Base-by-base conservation (phyloP, 257 asterid genomes). In the Verbascum thapsus region DNA sequence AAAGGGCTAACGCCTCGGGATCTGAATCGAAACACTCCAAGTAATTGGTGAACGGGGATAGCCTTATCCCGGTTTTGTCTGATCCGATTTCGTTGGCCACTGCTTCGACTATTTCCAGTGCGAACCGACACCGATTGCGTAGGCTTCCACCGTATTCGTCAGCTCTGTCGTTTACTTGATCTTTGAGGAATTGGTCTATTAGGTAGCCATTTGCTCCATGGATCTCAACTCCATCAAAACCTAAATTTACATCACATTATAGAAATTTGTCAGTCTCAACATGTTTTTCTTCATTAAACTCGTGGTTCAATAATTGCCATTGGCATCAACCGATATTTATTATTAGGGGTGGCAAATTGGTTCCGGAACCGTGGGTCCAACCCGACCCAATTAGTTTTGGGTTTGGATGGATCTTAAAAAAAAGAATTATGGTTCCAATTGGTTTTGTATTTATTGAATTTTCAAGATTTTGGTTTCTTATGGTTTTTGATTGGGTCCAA, bases 201-300 rank as follows among this genome's bases (percentile, higher is more conserved):
- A 65, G 17, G 63, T 53, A 65, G 16, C 71, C 71, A 2, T 65
- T 53, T 26, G 63, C 71, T 10, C 55, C 71, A 5, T 65, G 61
- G 37, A 65, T 53, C 18, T 65, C 71, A 16, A 65, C 63, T 32
- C 71, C 71, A 30, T 65, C 71, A 53, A 65, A 65, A 41, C 71
- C 71, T 64, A 32, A 26, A 26, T 1, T 26, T 26, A 2, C 32
- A 26, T 26, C 32, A 26, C 32, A 26, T 26, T 2, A 1, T 5
- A 26, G 2, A 5, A 26, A 26, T 26, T 5, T 5, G 2, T 26
- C 32, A 26, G 5, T 26, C 32, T 26, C 5, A 5, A 26, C 2
- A 2, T 26, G 5, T 26, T 26, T n/a, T 5, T 26, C 32, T 26
- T 26, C 32, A 26, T 5, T 5, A 26, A 26, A 26, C 5, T 26